phyloP scores from a whole-genome alignment of 2,329 filamentous ascomycete species.

The Phialophora expanda region DNA sequence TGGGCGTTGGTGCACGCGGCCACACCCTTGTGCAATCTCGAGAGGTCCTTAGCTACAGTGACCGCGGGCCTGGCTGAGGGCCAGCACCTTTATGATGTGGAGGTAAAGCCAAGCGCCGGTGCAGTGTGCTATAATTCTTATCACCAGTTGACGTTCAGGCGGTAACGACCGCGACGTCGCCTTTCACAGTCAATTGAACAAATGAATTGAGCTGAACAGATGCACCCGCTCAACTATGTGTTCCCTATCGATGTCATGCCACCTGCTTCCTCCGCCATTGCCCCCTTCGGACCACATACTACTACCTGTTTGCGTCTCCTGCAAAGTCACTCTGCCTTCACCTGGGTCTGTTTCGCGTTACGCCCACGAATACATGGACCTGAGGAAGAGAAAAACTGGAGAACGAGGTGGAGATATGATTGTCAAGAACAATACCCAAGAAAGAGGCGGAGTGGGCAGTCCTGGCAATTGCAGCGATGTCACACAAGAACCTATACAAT shows the following conservation, averaged over 20 bases:
- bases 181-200: not conserved
- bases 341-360: not conserved
- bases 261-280: not conserved
- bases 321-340: not conserved
- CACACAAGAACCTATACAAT: not conserved
- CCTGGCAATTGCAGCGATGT: not conserved
- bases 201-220: not conserved
- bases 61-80: not conserved
- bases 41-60: not conserved
- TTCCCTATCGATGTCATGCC: not conserved
- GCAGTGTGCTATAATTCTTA: not conserved
- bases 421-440: not conserved
- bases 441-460: not conserved
- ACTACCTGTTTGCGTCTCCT: not conserved
- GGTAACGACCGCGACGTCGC: not conserved
- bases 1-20: not conserved
- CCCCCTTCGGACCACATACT: not conserved
- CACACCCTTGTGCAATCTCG: not conserved
- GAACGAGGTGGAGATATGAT: not conserved
- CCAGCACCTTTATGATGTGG: not conserved
- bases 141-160: not conserved
- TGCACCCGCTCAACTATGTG: not conserved
- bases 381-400: not conserved
- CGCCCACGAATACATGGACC: not conserved
- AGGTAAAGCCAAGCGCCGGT: not conserved